Base-by-base conservation (phyloP, 345 rosid genomes). In the Rhizophora mangle region DNA sequence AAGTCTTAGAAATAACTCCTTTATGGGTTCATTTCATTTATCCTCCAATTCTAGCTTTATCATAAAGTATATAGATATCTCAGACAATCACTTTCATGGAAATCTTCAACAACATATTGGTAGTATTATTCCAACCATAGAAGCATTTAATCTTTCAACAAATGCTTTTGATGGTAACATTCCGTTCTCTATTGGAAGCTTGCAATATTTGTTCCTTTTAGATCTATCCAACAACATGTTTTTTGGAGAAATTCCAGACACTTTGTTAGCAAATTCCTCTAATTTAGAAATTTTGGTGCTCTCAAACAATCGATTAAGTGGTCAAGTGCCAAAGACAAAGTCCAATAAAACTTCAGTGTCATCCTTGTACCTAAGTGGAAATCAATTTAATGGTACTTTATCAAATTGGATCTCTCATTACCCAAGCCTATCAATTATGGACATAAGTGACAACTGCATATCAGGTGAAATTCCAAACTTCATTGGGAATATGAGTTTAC, bases 291-390 rank as follows among this genome's bases (percentile, higher is more conserved):
- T 29, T 51, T 16, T 65, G 10, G 2, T 53, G 21, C 29, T 65
- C 53, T 52, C 59, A 20, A 52, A 65, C 26, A 53, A 65, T 26
- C 13, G 13, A 30, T 65, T 65, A 34, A 39, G 54, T 39, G 69
- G 69, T 15, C 13, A 52, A 39, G 11, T 39, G 3, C 46, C 3
- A 0, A 39, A 39, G 46, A 39, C 15, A 2, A 39, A 39, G 46
- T 39, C 46, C 3, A 39, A 39, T 39, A 9, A 1, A 10, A 39
- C 46, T 39, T 39, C 46, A 39, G 1, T 39, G 46, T 2, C 0
- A 2, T 39, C 0, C 15, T 9, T 39, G 15, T 2, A 39, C 9
- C 15, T 39, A 39, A 7, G 15, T 39, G 13, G 46, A 10, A 10
- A 36, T 36, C 43, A 36, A 2, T 8, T 36, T 36, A 36, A 9